Evolutionary conservation across 78 protist genomes (phyloP).

Genomic region (Speleostelium caveatum): DNA sequence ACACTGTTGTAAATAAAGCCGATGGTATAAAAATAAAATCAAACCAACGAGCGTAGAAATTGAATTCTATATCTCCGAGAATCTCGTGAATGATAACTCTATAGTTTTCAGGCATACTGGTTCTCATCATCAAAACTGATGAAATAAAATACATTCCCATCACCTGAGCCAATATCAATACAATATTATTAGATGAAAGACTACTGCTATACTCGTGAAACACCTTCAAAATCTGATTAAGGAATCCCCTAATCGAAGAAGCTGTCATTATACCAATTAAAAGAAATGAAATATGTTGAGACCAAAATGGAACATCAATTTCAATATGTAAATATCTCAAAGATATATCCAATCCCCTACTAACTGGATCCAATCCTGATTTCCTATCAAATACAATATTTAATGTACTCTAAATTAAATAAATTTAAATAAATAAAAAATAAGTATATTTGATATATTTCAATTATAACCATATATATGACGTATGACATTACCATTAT

Average conservation of each 20-base stretch:
- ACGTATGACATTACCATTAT: conserved; percentile 62
- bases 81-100: conserved; percentile 80
- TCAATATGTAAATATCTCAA: conserved; percentile 76
- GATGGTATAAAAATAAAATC: conserved; percentile 85
- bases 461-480: not conserved
- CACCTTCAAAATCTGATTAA: conserved; percentile 89
- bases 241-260: conserved; percentile 88
- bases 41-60: conserved; percentile 92
- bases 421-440: too few species aligned
- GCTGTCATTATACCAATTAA: conserved; percentile 88
- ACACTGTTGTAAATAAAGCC: conserved; percentile 35
- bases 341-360: conserved; percentile 71
- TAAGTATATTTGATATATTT: too few species aligned
- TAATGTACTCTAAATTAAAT: conserved; percentile 31
- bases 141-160: conserved; percentile 93
- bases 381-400: conserved; percentile 88
- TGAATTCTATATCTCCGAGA: conserved; percentile 86
- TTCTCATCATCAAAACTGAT: conserved; percentile 90
- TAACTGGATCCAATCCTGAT: conserved; percentile 85
- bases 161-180: conserved; percentile 87
- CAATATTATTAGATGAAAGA: conserved; percentile 75
- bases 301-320: conserved; percentile 86
- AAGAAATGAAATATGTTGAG: conserved; percentile 86
- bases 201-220: conserved; percentile 76
- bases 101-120: conserved; percentile 82